These are phyloP conservation scores for Dothideomycetes sp. DNA, from an alignment of 2,329 filamentous ascomycete genomes.

Conservation along the genomic window DNA sequence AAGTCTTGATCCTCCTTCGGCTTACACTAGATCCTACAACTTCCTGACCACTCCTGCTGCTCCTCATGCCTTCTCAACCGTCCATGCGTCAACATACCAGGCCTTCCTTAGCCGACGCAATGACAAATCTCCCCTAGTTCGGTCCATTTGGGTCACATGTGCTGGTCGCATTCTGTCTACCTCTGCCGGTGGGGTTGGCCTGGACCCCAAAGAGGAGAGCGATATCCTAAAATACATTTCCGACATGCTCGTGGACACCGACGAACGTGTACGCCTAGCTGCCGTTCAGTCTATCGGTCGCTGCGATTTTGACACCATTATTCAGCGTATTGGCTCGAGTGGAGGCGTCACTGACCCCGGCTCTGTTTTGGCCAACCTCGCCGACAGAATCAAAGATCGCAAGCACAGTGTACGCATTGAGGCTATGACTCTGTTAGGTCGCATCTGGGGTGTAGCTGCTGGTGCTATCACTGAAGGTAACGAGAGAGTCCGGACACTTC, in stretches of 20 bases:
- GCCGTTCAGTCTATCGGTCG: conserved; percentile 76
- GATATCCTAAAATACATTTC: conserved; percentile 60
- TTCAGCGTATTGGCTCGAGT: conserved; percentile 68
- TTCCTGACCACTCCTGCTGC: conserved; percentile 75
- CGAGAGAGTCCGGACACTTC: conserved; percentile 62
- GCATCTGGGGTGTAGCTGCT: conserved; percentile 86
- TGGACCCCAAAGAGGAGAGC: conserved; percentile 74
- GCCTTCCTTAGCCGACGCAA: conserved; percentile 77
- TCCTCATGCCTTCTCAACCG: conserved; percentile 79
- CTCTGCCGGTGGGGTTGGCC: conserved; percentile 78
- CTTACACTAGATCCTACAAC: conserved; percentile 41
- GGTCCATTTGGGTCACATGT: conserved; percentile 76
- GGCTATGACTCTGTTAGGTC: conserved; percentile 74
- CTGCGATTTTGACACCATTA: conserved; percentile 71
- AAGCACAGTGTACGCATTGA: conserved; percentile 73
- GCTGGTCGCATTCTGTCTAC: conserved; percentile 83
- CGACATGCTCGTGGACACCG: conserved; percentile 75
- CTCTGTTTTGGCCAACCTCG: conserved; percentile 71
- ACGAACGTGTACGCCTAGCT: conserved; percentile 83
- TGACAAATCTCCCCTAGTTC: conserved; percentile 75
- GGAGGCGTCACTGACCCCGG: conserved; percentile 67
- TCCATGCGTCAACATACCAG: conserved; percentile 68
- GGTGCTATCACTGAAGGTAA: conserved; percentile 79
- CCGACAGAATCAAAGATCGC: conserved; percentile 81
- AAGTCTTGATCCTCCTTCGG: conserved; percentile 31